These are phyloP conservation scores for Sinapis alba DNA, from an alignment of 441 rosid species.

Conservation along the genomic window DNA sequence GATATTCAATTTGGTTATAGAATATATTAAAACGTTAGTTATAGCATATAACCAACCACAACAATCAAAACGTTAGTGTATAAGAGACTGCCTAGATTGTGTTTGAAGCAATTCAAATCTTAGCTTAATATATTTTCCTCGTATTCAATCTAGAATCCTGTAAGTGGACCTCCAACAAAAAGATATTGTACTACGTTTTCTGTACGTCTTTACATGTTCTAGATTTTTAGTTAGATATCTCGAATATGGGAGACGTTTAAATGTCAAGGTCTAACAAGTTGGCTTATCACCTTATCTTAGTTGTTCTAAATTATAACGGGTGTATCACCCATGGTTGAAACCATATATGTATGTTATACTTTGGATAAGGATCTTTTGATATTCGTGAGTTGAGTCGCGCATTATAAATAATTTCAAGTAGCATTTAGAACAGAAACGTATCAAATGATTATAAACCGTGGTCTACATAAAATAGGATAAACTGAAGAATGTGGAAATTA, in stretches of 20 bases:
- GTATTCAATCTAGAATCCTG: not conserved
- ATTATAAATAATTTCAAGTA: not conserved
- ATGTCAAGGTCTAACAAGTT: not conserved
- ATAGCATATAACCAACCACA: not conserved
- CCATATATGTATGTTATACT: not conserved
- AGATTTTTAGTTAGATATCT: not conserved
- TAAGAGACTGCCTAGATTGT: not conserved
- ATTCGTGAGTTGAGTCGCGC: not conserved
- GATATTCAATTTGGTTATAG: not conserved
- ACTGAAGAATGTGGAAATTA: not conserved
- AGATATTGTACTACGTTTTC: not conserved
- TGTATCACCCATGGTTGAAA: not conserved
- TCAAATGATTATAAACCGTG: not conserved
- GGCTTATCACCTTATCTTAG: not conserved
- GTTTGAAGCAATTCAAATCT: not conserved
- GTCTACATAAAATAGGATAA: not conserved
- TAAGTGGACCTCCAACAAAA: not conserved
- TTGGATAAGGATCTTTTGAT: not conserved
- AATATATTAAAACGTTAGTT: not conserved
- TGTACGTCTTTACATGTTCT: not conserved
- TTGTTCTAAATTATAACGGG: not conserved
- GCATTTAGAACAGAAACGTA: not conserved
- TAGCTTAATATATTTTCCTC: too few species aligned
- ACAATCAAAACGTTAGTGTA: not conserved
- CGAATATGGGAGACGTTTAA: not conserved